Evolutionary conservation across 768 basidiomycete species (phyloP).

Genomic region (Tulasnella sp.): DNA sequence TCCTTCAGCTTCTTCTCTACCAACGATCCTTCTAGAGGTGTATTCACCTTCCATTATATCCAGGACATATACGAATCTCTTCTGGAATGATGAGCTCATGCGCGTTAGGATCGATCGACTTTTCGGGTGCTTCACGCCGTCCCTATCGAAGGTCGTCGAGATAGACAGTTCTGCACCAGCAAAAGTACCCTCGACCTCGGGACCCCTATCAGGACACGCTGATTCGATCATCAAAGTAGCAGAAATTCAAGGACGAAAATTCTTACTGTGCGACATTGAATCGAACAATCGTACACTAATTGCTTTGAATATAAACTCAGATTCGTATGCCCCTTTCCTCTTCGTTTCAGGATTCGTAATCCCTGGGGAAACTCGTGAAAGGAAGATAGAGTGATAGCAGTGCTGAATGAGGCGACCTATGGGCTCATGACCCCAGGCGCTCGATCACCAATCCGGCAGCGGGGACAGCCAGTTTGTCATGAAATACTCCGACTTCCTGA

Average conservation of each 20-base stretch:
- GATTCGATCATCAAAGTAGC: slow-evolving; percentile 40
- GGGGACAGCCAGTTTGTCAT: slow-evolving; percentile 22
- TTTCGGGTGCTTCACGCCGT: slow-evolving; percentile 39
- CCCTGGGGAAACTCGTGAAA: slow-evolving; percentile 37
- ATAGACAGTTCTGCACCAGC: slow-evolving; percentile 22
- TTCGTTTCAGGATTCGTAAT: slow-evolving; percentile 32
- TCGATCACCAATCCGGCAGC: slow-evolving; percentile 2
- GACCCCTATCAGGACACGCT: slow-evolving; percentile 28
- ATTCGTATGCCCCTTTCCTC: background rate
- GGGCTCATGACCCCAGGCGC: background rate
- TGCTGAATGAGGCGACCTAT: background rate
- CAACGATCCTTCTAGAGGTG: background rate
- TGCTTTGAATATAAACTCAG: no score
- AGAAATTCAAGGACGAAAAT: slow-evolving; percentile 37
- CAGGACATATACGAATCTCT: slow-evolving; percentile 42
- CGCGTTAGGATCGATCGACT: slow-evolving; percentile 37
- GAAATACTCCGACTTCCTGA: slow-evolving; percentile 20
- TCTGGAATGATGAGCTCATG: slow-evolving; percentile 45
- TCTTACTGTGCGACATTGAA: slow-evolving; percentile 29
- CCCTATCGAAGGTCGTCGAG: slow-evolving; percentile 28
- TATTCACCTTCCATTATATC: slow-evolving; percentile 1
- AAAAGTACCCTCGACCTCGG: slow-evolving; percentile 20
- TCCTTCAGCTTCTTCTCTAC: background rate
- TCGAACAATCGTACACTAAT: background rate
- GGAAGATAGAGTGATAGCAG: slow-evolving; percentile 11